phyloP scores from a whole-genome alignment of 225 moss, liverwort and hornwort genomes.

The Bryum argenteum region DNA sequence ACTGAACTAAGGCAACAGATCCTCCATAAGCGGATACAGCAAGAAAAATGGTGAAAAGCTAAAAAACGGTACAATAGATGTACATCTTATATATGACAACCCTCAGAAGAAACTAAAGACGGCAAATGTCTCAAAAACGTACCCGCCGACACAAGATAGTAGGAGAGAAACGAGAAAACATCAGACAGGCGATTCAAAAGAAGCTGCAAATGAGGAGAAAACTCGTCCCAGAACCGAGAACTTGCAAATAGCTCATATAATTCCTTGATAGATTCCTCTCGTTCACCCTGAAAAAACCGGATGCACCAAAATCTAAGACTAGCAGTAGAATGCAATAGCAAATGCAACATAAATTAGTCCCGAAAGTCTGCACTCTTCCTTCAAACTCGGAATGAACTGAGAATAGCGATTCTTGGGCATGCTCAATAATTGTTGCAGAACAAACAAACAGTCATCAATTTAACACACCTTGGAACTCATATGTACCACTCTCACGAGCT shows the following conservation, averaged over 20 bases:
- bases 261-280: slow-evolving; percentile 41
- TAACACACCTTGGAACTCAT: slow-evolving; percentile 41
- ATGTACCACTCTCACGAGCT: slow-evolving; percentile 40
- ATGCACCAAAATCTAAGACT: too few relatives aligned
- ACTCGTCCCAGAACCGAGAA: slow-evolving; percentile 49
- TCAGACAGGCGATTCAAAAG: slow-evolving; percentile 60
- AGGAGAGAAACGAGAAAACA: slow-evolving; percentile 63
- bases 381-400: background rate
- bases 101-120: background rate
- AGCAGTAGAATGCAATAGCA: background rate
- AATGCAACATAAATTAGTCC: background rate
- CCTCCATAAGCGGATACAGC: background rate
- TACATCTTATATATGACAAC: background rate
- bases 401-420: background rate
- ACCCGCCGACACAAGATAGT: slow-evolving; percentile 65
- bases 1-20: background rate
- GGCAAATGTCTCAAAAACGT: slow-evolving; percentile 12
- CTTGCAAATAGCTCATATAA: slow-evolving; percentile 72
- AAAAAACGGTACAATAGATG: background rate
- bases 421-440: background rate
- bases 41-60: slow-evolving; percentile 13
- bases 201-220: slow-evolving; percentile 68
- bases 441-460: slow-evolving; percentile 1
- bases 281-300: slow-evolving; percentile 41
- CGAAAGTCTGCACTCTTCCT: background rate